Evolutionary conservation across 2,329 filamentous ascomycete species (phyloP).

Genomic region (Knufia petricola): DNA sequence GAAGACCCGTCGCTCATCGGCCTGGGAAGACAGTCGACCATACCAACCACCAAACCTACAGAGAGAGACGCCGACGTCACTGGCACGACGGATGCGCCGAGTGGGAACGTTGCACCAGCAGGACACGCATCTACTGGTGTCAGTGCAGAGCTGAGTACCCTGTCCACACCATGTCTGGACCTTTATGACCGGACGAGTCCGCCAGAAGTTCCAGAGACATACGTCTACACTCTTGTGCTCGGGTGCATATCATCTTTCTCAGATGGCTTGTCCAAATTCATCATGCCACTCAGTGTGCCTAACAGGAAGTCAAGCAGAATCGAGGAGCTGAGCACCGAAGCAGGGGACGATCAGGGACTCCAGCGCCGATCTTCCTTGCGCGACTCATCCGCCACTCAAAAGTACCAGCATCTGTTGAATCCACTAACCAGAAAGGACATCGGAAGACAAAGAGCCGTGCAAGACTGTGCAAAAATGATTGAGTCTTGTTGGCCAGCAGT

Average conservation of each 20-base stretch:
- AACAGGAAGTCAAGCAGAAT: slow-evolving; percentile 37
- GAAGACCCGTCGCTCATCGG: slow-evolving; percentile 87
- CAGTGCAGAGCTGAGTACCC: slow-evolving; percentile 81
- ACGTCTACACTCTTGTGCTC: slow-evolving; percentile 80
- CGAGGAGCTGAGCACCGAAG: slow-evolving; percentile 22
- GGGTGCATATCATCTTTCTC: slow-evolving; percentile 84
- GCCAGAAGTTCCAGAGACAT: slow-evolving; percentile 77
- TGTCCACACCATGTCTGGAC: slow-evolving; percentile 81
- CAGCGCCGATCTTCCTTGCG: neutral
- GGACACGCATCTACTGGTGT: slow-evolving; percentile 63
- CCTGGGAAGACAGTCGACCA: slow-evolving; percentile 76
- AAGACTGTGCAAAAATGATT: slow-evolving; percentile 70
- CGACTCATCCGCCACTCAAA: slow-evolving; percentile 49
- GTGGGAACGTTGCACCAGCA: slow-evolving; percentile 60
- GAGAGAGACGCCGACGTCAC: slow-evolving; percentile 42
- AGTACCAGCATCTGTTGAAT: slow-evolving; percentile 71
- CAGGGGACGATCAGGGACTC: slow-evolving; percentile 12
- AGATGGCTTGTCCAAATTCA: slow-evolving; percentile 85
- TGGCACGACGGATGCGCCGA: slow-evolving; percentile 80
- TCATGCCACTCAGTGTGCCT: slow-evolving; percentile 80
- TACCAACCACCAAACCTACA: slow-evolving; percentile 55
- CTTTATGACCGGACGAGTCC: slow-evolving; percentile 87
- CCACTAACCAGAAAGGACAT: slow-evolving; percentile 68
- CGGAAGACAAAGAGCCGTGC: slow-evolving; percentile 59
- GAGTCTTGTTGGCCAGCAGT: slow-evolving; percentile 94